These are phyloP conservation scores for Myxozyma neglecta DNA, from an alignment of 805 yeast genomes.

Conservation along the genomic window DNA sequence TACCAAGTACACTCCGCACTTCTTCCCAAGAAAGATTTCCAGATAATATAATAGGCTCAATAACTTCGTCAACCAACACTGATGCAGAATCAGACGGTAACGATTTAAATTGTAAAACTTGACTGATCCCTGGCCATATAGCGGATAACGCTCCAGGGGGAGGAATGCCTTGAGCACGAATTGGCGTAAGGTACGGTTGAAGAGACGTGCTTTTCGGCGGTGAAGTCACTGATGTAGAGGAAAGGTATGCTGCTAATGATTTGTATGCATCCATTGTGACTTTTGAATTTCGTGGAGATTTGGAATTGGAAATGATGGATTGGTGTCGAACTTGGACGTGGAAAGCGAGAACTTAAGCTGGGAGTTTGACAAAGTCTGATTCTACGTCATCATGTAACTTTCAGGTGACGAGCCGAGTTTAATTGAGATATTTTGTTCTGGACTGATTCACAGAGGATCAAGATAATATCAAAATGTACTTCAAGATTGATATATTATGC, in stretches of 20 bases:
- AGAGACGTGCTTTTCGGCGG: conserved; percentile 2
- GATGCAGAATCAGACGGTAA: conserved; percentile 1
- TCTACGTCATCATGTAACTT: too few relatives aligned
- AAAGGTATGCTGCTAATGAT: conserved; percentile 5
- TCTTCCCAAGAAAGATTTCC: conserved; percentile 16
- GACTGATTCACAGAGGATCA: too few relatives aligned
- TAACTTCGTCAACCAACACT: conserved; percentile 23
- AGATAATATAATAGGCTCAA: conserved; percentile 17
- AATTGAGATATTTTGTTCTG: too few relatives aligned
- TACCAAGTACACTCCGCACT: background rate
- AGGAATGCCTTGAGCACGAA: conserved; percentile 13
- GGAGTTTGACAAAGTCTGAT: too few relatives aligned
- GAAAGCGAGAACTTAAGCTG: too few relatives aligned
- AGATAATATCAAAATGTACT: too few relatives aligned
- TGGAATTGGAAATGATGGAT: background rate
- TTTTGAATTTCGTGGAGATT: background rate
- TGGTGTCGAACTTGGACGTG: background rate
- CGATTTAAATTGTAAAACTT: conserved; percentile 7
- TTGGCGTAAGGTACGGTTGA: conserved; percentile 11
- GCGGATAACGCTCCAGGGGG: conserved; percentile 14
- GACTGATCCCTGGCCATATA: conserved; percentile 26
- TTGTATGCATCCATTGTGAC: conserved; percentile 14
- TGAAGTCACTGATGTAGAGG: background rate
- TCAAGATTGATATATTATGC: too few relatives aligned
- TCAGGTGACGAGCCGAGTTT: too few relatives aligned